A percentile compares a stretch with the other conserved stretches of the same genome.
These are phyloP conservation scores for Ustulina deusta DNA, from an alignment of 2,329 filamentous ascomycete genomes.

Conservation along the genomic window DNA sequence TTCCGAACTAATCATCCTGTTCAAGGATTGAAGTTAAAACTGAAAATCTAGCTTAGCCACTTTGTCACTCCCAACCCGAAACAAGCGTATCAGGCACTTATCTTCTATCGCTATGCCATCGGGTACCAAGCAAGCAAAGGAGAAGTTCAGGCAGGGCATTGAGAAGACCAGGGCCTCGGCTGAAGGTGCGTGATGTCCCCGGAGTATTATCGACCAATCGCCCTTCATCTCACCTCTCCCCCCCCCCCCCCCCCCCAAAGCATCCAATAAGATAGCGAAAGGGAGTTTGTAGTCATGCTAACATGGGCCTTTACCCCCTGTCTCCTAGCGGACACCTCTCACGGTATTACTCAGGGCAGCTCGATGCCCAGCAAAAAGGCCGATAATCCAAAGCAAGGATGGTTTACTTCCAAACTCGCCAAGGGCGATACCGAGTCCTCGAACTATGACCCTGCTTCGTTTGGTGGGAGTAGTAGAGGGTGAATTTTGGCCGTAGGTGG, in stretches of 20 bases:
- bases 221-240: neutral
- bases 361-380: constrained; percentile 18
- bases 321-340: constrained; percentile 2
- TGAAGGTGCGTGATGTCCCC: constrained; percentile 16
- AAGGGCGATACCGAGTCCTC: constrained; percentile 30
- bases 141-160: constrained; percentile 28
- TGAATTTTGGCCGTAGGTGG: neutral
- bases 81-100: neutral
- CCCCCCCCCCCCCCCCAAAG: neutral
- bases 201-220: too few relatives aligned
- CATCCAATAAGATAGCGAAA: neutral
- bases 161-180: constrained; percentile 30
- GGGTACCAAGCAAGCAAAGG: constrained; percentile 24
- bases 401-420: constrained; percentile 24
- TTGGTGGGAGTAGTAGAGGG: constrained; percentile 23
- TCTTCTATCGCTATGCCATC: constrained; percentile 20
- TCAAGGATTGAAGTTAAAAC: neutral
- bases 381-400: constrained; percentile 32
- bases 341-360: neutral
- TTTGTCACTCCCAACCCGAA: neutral
- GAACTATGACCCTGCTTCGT: constrained; percentile 25
- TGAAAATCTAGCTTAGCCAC: neutral
- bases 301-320: neutral
- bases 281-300: neutral
- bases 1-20: too few relatives aligned